Conservation (phyloP, 2,329 filamentous ascomycete genomes). For the Amauroascus niger region DNA sequence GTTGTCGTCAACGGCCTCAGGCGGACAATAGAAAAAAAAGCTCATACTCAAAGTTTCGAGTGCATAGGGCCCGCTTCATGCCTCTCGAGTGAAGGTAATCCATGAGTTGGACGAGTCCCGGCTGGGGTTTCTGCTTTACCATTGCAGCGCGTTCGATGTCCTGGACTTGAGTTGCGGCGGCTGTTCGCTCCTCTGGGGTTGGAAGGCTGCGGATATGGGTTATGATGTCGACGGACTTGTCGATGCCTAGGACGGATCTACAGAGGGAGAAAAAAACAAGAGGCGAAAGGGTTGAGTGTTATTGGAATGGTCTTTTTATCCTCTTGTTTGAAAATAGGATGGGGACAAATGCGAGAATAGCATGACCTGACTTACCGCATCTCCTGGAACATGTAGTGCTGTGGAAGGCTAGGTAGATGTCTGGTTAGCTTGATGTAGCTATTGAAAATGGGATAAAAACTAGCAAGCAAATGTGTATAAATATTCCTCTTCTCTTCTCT, state of each 20-base stretch:
- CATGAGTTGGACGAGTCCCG: conserved; percentile 70
- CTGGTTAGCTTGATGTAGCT: conserved; percentile 1
- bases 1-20: not conserved
- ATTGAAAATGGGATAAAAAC: not conserved
- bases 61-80: conserved; percentile 77
- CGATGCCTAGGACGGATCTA: conserved; percentile 57
- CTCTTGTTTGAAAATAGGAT: not conserved
- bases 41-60: conserved; percentile 73
- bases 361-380: conserved; percentile 63
- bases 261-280: not conserved
- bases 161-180: conserved; percentile 64
- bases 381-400: conserved; percentile 88
- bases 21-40: not conserved
- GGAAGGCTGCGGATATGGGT: conserved; percentile 74
- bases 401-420: conserved; percentile 58
- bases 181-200: conserved; percentile 45
- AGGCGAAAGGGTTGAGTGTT: too few species aligned
- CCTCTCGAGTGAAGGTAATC: conserved; percentile 59
- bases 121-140: conserved; percentile 67
- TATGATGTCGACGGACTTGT: conserved; percentile 69
- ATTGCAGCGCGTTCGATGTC: conserved; percentile 74
- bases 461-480: not conserved
- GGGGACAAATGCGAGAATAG: too few species aligned
- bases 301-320: not conserved
- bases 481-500: too few species aligned